These are phyloP conservation scores for Schizosaccharomyces cryophilus DNA, from an alignment of 805 yeast species.

Conservation along the genomic window DNA sequence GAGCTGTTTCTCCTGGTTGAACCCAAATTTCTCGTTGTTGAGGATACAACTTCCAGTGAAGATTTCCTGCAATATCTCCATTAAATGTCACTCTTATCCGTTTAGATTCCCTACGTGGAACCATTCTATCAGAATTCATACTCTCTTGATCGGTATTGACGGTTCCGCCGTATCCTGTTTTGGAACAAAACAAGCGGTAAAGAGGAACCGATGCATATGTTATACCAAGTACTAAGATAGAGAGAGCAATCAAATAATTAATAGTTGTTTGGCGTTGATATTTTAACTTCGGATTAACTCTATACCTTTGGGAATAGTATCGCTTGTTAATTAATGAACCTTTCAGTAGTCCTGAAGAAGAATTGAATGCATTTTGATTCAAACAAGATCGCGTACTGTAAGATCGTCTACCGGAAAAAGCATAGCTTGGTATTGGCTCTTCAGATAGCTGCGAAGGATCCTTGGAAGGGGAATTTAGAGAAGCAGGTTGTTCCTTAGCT, in stretches of 20 bases:
- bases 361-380: too few species aligned
- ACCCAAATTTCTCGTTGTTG: slow-evolving; percentile 82
- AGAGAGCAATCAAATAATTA: slow-evolving; percentile 43
- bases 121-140: slow-evolving; percentile 65
- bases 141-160: slow-evolving; percentile 66
- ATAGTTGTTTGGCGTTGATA: slow-evolving; percentile 9
- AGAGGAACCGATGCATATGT: slow-evolving; percentile 83
- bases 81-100: slow-evolving; percentile 70
- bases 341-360: too few species aligned
- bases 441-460: neutral
- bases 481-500: neutral
- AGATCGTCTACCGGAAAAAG: neutral
- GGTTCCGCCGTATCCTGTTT: slow-evolving; percentile 90
- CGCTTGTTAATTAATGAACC: too few species aligned
- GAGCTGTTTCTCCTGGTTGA: slow-evolving; percentile 91
- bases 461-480: neutral
- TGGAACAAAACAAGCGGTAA: slow-evolving; percentile 71
- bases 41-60: slow-evolving; percentile 90
- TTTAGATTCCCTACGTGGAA: slow-evolving; percentile 67
- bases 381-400: neutral
- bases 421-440: neutral
- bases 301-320: too few species aligned
- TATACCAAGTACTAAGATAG: slow-evolving; percentile 44
- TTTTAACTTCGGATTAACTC: neutral
- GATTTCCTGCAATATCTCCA: slow-evolving; percentile 66